These are phyloP conservation scores for Pleomassaria siparia DNA, from an alignment of 2,329 filamentous ascomycete genomes.

Conservation along the genomic window DNA sequence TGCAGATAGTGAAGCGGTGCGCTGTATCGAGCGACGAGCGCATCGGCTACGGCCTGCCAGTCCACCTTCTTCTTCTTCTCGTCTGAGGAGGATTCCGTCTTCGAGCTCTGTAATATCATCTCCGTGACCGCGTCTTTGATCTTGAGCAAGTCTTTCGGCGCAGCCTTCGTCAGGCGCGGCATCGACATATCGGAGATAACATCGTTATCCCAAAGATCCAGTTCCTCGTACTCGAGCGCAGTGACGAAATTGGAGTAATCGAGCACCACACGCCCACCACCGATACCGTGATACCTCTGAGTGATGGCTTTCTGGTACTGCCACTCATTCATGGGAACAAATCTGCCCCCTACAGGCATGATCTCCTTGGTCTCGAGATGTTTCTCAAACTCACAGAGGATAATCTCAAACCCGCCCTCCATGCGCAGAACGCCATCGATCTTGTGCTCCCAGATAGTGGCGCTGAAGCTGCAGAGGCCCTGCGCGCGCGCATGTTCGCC, in stretches of 20 bases:
- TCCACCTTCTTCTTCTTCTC: constrained; percentile 41
- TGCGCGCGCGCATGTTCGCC: constrained; percentile 56
- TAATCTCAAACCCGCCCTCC: constrained; percentile 71
- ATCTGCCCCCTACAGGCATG: constrained; percentile 8
- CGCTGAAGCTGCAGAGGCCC: constrained; percentile 58
- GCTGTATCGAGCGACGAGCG: constrained; percentile 65
- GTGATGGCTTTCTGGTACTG: constrained; percentile 46
- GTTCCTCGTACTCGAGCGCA: constrained; percentile 44
- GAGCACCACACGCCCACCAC: constrained; percentile 45
- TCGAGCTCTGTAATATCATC: constrained; percentile 42
- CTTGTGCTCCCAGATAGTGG: constrained; percentile 51
- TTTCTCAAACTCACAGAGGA: constrained; percentile 64
- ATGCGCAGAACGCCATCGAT: constrained; percentile 68
- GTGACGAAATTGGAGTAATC: constrained; percentile 55
- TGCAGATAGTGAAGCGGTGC: constrained; percentile 51
- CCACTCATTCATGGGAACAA: constrained; percentile 19
- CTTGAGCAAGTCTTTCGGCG: constrained; percentile 35
- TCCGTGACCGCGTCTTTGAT: constrained; percentile 49
- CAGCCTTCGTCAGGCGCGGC: constrained; percentile 44
- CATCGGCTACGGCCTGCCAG: constrained; percentile 70
- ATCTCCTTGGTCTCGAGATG: constrained; percentile 34
- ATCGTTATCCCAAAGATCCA: constrained; percentile 45
- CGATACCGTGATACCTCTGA: constrained; percentile 49
- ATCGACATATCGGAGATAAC: constrained; percentile 31
- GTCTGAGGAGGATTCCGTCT: constrained; percentile 8